Base-by-base conservation (phyloP, 495 filamentous ascomycete genomes). In the Cudoniella acicularis region DNA sequence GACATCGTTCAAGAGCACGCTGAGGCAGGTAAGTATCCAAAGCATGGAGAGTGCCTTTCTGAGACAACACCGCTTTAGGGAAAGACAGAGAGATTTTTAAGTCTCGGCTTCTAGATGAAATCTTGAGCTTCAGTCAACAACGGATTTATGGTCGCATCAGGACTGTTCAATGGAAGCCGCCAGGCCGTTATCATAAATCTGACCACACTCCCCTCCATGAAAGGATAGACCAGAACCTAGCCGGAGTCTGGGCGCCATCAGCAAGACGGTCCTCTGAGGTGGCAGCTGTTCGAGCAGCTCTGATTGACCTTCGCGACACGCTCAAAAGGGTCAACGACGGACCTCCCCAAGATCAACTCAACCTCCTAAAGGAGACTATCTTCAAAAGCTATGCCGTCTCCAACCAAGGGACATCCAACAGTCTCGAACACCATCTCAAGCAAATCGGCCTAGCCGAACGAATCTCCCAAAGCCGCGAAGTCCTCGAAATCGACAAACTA, bases 401-500 rank as follows among this genome's bases (percentile, higher is more conserved):
- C 3, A 27, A 43, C 36, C 27, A 43, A 2, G 36, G 40, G 24
- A 4, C 8, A 0, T 45, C 10, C 1, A 43, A 22, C 13, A 21
- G 30, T 2, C 52, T 55, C 11, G 52, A 43, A 55, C 43, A 9
- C 10, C 6, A 23, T 20, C 22, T 55, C 8, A 17, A 18, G 16
- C 16, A 43, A 24, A 18, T 8, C 10, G 36, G 10, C 6, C n/a
- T 55, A 8, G 16, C 20, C 8, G 17, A 21, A 21, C 1, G 6
- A 3, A 24, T 52, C 8, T 26, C 49, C 6, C 10, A 22, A 1
- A 42, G 36, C 16, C 3, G 20, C 3, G 21, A 25, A 23, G 27
- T 55, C 20, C 40, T 45, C 10, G 21, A 55, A 20, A 55, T 55
- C 13, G 52, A 55, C 30, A 55, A 55, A 18, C 21, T 55, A 1